A percentile compares a stretch with the other conserved stretches of the same genome.
phyloP scores from a whole-genome alignment of 2,329 filamentous ascomycete genomes.

The Aureobasidium mangrovei region DNA sequence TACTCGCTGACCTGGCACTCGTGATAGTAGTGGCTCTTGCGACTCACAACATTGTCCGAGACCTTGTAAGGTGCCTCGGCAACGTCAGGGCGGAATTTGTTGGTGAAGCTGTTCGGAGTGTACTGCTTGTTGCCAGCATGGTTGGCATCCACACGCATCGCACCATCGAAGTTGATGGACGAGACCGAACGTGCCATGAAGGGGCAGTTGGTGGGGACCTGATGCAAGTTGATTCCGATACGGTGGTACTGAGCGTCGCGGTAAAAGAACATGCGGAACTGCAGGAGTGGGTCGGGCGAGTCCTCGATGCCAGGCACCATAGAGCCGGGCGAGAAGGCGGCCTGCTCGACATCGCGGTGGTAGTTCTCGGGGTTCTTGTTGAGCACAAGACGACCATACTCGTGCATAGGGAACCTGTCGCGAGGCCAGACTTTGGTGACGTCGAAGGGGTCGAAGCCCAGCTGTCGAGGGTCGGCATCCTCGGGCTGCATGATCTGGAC shows the following conservation, averaged over 20 bases:
- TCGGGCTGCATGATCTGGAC: slow-evolving; percentile 40
- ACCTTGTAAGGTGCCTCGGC: slow-evolving; percentile 44
- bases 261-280: slow-evolving; percentile 29
- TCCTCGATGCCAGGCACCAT: slow-evolving; percentile 46
- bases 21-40: slow-evolving; percentile 48
- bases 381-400: slow-evolving; percentile 42
- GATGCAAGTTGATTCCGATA: slow-evolving; percentile 44
- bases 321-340: slow-evolving; percentile 43
- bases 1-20: slow-evolving; percentile 47
- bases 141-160: slow-evolving; percentile 41
- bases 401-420: slow-evolving; percentile 39
- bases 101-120: slow-evolving; percentile 42
- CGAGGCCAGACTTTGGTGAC: slow-evolving; percentile 47
- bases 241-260: slow-evolving; percentile 44
- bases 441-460: slow-evolving; percentile 47
- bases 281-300: slow-evolving; percentile 40
- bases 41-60: slow-evolving; percentile 41
- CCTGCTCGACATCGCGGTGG: slow-evolving; percentile 43
- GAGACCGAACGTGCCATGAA: slow-evolving; percentile 42
- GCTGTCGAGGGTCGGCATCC: slow-evolving; percentile 38
- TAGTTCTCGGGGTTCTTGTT: slow-evolving; percentile 49
- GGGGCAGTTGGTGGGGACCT: slow-evolving; percentile 41
- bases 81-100: slow-evolving; percentile 44
- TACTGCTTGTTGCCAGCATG: slow-evolving; percentile 43
- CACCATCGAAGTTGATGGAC: slow-evolving; percentile 43